Conservation (phyloP, 1,284 basidiomycete species). For the Singerocomus rubriflavus region DNA sequence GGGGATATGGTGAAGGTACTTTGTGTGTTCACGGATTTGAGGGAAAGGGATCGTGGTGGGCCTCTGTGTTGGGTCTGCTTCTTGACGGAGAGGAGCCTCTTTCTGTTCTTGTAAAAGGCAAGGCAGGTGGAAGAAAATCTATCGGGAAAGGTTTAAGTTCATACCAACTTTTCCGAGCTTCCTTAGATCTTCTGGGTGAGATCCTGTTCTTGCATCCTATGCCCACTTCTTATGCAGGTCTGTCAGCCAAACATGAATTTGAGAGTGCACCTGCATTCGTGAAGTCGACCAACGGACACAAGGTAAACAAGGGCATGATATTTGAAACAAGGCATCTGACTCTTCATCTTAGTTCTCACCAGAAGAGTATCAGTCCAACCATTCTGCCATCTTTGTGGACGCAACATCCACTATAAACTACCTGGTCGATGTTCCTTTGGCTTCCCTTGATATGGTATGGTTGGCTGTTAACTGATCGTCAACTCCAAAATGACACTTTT, state of each 20-base stretch:
- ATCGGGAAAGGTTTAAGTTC: slow-evolving; percentile 76
- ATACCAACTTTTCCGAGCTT: slow-evolving; percentile 84
- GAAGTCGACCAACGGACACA: slow-evolving; percentile 49
- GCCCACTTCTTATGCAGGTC: slow-evolving; percentile 9
- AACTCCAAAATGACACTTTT: slow-evolving; percentile 1
- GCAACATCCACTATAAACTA: slow-evolving; percentile 79
- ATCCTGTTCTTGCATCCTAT: background rate
- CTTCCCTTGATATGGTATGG: slow-evolving; percentile 65
- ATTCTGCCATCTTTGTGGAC: slow-evolving; percentile 73
- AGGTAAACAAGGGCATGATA: slow-evolving; percentile 34
- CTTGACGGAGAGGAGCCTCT: slow-evolving; percentile 64
- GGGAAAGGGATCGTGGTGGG: slow-evolving; percentile 67
- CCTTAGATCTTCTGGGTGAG: slow-evolving; percentile 75
- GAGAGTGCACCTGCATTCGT: slow-evolving; percentile 61
- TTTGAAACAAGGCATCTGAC: slow-evolving; percentile 4
- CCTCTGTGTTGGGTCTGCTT: slow-evolving; percentile 66
- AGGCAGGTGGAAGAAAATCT: slow-evolving; percentile 47
- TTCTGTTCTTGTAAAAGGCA: slow-evolving; percentile 23
- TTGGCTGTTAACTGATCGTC: background rate
- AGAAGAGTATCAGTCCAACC: slow-evolving; percentile 50
- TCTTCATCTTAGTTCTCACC: slow-evolving; percentile 45
- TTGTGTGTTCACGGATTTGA: slow-evolving; percentile 68
- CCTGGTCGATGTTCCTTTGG: slow-evolving; percentile 70
- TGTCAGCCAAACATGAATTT: slow-evolving; percentile 70
- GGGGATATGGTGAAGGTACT: slow-evolving; percentile 66